Evolutionary conservation across 352 stramenopile species (phyloP).

Genomic region (Aphanomyces cochlioides): DNA sequence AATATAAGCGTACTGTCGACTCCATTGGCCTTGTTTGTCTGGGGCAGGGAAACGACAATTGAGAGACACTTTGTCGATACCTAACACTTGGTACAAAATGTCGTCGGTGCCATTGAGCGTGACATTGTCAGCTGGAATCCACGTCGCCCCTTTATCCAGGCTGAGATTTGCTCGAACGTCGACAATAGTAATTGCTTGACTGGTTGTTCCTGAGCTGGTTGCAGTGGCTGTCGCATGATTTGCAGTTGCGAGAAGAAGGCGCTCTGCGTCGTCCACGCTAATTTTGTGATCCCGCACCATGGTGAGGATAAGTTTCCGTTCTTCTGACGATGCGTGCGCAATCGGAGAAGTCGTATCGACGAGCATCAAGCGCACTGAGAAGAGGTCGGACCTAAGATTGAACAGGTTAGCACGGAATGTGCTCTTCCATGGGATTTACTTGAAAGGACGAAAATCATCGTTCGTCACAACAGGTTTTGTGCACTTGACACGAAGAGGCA

Average conservation of each 20-base stretch:
- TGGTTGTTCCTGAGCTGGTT: not conserved
- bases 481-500: slow-evolving; percentile 16
- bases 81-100: not conserved
- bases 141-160: slow-evolving; percentile 9
- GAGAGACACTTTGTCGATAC: slow-evolving; percentile 10
- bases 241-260: slow-evolving; percentile 16
- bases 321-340: slow-evolving; percentile 1
- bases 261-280: slow-evolving; percentile 16
- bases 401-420: not conserved
- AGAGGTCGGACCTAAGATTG: not conserved
- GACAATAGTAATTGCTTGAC: slow-evolving; percentile 7
- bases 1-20: not conserved
- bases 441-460: not conserved
- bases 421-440: not conserved
- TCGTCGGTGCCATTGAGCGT: not conserved
- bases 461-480: slow-evolving; percentile 20
- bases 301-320: slow-evolving; percentile 15
- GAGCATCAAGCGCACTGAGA: not conserved
- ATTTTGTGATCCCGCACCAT: slow-evolving; percentile 27
- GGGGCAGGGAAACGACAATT: slow-evolving; percentile 7
- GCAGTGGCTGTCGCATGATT: not conserved
- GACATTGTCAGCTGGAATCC: slow-evolving; percentile 5
- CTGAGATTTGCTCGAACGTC: not conserved
- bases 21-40: slow-evolving; percentile 18
- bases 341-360: slow-evolving; percentile 6